Evolutionary conservation across 1,284 basidiomycete species (phyloP).

Genomic region (Malassezia obtusa): DNA sequence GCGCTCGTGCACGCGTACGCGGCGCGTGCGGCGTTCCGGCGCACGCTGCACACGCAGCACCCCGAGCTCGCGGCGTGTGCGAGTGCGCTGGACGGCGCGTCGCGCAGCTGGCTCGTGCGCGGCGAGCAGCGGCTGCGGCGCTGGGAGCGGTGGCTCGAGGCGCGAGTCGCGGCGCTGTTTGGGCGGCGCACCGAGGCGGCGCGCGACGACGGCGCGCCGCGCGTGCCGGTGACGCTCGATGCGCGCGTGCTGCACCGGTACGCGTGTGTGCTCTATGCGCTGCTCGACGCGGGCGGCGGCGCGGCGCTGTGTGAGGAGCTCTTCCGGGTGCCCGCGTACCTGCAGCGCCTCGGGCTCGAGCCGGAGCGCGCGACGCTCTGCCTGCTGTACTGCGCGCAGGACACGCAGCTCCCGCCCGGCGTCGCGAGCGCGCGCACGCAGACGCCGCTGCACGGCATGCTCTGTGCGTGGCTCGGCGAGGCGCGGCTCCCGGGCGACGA

Average conservation of each 20-base stretch:
- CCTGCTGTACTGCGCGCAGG: constrained; percentile 8
- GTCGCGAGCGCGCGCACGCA: not conserved
- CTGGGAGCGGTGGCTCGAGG: constrained; percentile 15
- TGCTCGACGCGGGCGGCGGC: not conserved
- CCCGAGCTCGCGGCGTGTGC: constrained; percentile 3
- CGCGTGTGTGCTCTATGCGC: not conserved
- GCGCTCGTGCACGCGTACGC: not conserved
- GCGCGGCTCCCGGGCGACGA: constrained; percentile 10
- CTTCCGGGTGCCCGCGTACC: constrained; percentile 11
- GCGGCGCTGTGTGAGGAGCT: constrained; percentile 9
- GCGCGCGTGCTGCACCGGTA: constrained; percentile 16
- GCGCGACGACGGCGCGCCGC: not conserved
- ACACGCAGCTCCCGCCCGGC: constrained; percentile 15
- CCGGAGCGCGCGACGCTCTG: constrained; percentile 14
- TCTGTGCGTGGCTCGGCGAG: constrained; percentile 15
- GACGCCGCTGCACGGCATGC: constrained; percentile 7
- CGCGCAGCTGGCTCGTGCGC: constrained; percentile 12
- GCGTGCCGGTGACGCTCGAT: constrained; percentile 5
- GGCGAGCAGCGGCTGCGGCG: constrained; percentile 14
- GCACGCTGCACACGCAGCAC: constrained; percentile 3
- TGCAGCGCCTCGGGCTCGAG: constrained; percentile 13
- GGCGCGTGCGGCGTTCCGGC: constrained; percentile 5
- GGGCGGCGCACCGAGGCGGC: not conserved
- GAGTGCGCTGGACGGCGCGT: constrained; percentile 4
- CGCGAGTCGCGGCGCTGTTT: constrained; percentile 1